Base-by-base conservation (phyloP, 768 basidiomycete species). In the Sutorius australiensis region DNA sequence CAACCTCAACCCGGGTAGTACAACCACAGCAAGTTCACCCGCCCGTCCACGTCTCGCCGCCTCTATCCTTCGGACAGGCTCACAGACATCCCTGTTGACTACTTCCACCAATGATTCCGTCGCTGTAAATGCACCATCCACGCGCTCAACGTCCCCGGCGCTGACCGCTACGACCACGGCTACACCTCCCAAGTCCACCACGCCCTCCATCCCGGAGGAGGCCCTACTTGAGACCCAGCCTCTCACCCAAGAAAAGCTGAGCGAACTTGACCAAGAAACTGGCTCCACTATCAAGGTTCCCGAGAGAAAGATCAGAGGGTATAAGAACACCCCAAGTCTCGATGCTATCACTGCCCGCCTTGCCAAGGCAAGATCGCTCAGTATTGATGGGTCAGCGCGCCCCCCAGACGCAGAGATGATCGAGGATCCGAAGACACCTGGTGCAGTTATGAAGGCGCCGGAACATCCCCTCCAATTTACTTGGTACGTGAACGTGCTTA, bases 271-370 rank as follows among this genome's bases (percentile, higher is more conserved):
- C 58, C 74, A 81, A 57, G 83, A 85, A 67, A 79, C 73, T 0
- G 51, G 63, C 11, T 53, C 63, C 3, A 64, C 71, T 19, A 51
- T 64, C 24, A 65, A 61, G 40, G 61, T 3, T 17, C 39, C 31
- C 28, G 72, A 72, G 67, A 70, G 67, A 58, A 79, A 76, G 68
- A 62, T 73, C 50, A 70, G 72, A 34, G 90, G 90, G 21, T 92
- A 90, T 72, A 92, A 91, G 83, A 92, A 91, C 63, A 87, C 92
- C 40, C 91, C 91, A 13, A 83, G 81, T 56, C 80, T 93, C 49
- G 89, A 92, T 64, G 88, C 87, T 28, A 92, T 93, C 73, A 88
- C 90, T 1, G 86, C 86, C 31, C 81, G 87, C 34, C 72, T 92
- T 53, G 87, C 83, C 48, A 87, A 87, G 72, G 76, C 85, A 28